Base-by-base conservation (phyloP, 345 rosid species). In the Populus alba region DNA sequence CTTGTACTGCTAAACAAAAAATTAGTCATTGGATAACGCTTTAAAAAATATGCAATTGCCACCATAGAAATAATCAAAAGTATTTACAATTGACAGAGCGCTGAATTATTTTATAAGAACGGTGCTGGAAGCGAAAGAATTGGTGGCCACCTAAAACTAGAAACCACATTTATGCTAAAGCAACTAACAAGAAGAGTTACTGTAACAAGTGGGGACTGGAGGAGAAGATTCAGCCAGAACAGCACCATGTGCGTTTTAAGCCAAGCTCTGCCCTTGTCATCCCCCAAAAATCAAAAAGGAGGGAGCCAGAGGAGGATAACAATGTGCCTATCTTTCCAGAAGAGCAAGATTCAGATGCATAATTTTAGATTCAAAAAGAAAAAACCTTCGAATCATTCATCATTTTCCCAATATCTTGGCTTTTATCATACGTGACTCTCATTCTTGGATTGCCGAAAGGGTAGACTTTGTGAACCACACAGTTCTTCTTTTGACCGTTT, bases 401-500 rank as follows among this genome's bases (percentile, higher is more conserved):
- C n/a, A 2, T 17, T 68, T 63, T 68, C 72, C 61, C n/a, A 23
- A 67, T 47, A 37, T 59, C 29, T 27, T 23, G 16, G 65, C 29
- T 67, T 53, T 35, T 70, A 74, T 9, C 74, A 72, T 79, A 79
- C 80, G 63, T 77, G 68, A 37, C 83, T 77, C 18, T 74, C 84
- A 41, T 71, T 81, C 72, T 83, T 81, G 55, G 74, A 81, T 70
- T 77, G 78, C 84, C 15, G 63, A 10, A 63, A 78, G 15, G 73
- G 75, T 16, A 51, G 65, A 77, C 77, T 66, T 37, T 66, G 77
- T 22, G 81, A 71, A 53, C 82, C 78, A 31, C 25, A 62, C 51
- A 7, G 38, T 57, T 85, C 74, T 68, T 82, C 84, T 79, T 82
- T 88, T 18, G 72, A 9, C 37, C 82, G 41, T 74, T 86, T 84